phyloP scores from a whole-genome alignment of 139 green algal genomes.

The Coccomyxa sp. region DNA sequence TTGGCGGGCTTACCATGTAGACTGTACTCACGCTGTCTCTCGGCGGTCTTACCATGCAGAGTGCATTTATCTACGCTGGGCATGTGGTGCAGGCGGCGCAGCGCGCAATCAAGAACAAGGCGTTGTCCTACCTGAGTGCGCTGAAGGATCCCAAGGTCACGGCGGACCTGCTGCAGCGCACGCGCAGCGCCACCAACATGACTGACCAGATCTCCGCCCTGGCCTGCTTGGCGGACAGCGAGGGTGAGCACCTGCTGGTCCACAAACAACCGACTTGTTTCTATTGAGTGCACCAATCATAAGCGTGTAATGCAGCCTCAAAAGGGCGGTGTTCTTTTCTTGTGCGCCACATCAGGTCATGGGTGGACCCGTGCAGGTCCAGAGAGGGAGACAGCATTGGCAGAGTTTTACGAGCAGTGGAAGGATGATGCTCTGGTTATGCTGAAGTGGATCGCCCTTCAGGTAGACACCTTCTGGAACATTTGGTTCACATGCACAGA shows the following conservation, averaged over 20 bases:
- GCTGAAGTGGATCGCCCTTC: slow-evolving; percentile 88
- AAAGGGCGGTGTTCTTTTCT: neutral
- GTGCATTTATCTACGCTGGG: too few relatives aligned
- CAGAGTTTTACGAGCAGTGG: slow-evolving; percentile 81
- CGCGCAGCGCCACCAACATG: slow-evolving; percentile 90
- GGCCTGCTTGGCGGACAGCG: slow-evolving; percentile 47
- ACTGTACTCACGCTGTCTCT: too few relatives aligned
- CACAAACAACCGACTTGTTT: slow-evolving; percentile 30
- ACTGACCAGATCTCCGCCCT: slow-evolving; percentile 90
- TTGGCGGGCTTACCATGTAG: too few relatives aligned
- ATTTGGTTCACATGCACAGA: neutral
- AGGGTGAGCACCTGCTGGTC: slow-evolving; percentile 31
- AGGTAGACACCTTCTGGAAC: slow-evolving; percentile 21
- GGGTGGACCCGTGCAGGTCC: slow-evolving; percentile 1
- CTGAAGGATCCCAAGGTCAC: slow-evolving; percentile 65
- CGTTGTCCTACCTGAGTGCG: slow-evolving; percentile 64
- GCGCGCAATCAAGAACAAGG: slow-evolving; percentile 81
- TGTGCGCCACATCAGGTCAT: neutral
- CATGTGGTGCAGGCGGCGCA: slow-evolving; percentile 37
- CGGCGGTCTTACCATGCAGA: too few relatives aligned
- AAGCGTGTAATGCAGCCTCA: neutral
- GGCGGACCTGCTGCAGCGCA: slow-evolving; percentile 48
- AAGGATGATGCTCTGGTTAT: slow-evolving; percentile 85
- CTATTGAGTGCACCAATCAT: neutral
- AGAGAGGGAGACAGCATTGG: slow-evolving; percentile 33